These are phyloP conservation scores for Phytophthora pseudosyringae DNA, from an alignment of 352 stramenopile species.

Conservation along the genomic window DNA sequence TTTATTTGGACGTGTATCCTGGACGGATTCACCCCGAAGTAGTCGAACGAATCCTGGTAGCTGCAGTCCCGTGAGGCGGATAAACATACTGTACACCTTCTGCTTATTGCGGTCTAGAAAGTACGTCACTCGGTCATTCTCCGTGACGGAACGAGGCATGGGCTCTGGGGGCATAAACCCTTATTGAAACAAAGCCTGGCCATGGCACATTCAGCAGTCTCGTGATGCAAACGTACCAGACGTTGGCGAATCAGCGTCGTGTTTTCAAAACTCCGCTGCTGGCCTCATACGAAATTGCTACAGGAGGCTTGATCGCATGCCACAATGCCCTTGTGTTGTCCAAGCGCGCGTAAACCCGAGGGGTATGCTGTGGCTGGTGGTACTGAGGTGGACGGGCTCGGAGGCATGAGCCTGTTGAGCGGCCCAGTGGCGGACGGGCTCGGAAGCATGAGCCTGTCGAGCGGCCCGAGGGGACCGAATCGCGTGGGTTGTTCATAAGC, in stretches of 20 bases:
- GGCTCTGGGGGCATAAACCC: background rate
- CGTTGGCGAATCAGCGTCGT: no score
- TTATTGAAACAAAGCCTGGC: background rate
- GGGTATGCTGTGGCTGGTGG: background rate
- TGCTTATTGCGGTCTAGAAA: background rate
- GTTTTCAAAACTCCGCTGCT: no score
- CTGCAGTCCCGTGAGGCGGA: background rate
- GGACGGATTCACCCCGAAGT: slow-evolving; percentile 7
- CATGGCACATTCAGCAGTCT: no score
- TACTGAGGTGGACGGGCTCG: slow-evolving; percentile 1
- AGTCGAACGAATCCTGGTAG: slow-evolving; percentile 19
- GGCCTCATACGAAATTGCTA: no score
- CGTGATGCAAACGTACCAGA: no score
- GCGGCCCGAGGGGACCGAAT: background rate
- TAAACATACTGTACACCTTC: slow-evolving; percentile 9
- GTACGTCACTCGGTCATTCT: background rate
- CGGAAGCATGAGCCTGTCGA: background rate
- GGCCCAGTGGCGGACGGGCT: background rate
- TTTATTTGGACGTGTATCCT: slow-evolving; percentile 18
- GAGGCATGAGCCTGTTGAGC: background rate
- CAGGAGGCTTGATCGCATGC: no score
- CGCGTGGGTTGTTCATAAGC: background rate
- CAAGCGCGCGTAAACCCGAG: no score
- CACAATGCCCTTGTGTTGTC: background rate
- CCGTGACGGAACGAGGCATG: background rate